A percentile compares a stretch with the other conserved stretches of the same genome.
Evolutionary conservation across 2,329 filamentous ascomycete genomes (phyloP).

Genomic region (Coleophoma eucalyptorum): DNA sequence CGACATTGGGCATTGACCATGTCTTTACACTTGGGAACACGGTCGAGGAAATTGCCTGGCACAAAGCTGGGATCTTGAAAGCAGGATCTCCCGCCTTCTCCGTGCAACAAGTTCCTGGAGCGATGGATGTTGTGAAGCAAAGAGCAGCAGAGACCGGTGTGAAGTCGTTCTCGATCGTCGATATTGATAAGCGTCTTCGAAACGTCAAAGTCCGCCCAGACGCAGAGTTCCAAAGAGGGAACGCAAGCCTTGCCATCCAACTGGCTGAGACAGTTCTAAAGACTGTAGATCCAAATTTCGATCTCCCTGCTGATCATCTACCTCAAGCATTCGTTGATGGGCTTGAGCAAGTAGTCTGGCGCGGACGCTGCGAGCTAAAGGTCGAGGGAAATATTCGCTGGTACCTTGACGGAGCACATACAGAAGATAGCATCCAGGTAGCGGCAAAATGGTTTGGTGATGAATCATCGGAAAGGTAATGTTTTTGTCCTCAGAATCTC

Average conservation of each 20-base stretch:
- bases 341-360: slow-evolving; percentile 70
- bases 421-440: slow-evolving; percentile 79
- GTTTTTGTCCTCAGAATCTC: slow-evolving; percentile 7
- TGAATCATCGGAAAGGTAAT: slow-evolving; percentile 32
- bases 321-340: slow-evolving; percentile 66
- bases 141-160: slow-evolving; percentile 50
- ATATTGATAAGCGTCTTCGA: slow-evolving; percentile 40
- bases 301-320: slow-evolving; percentile 32
- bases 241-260: slow-evolving; percentile 47
- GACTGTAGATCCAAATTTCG: slow-evolving; percentile 33
- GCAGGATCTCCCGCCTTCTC: slow-evolving; percentile 55
- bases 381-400: slow-evolving; percentile 61
- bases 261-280: slow-evolving; percentile 46
- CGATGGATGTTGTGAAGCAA: slow-evolving; percentile 38
- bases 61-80: slow-evolving; percentile 70
- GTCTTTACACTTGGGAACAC: slow-evolving; percentile 56
- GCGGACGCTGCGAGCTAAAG: slow-evolving; percentile 72
- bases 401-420: slow-evolving; percentile 94
- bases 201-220: slow-evolving; percentile 44
- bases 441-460: slow-evolving; percentile 78
- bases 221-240: slow-evolving; percentile 55
- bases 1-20: slow-evolving; percentile 64
- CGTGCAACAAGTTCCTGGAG: slow-evolving; percentile 43
- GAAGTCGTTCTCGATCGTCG: slow-evolving; percentile 38
- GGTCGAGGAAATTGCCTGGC: slow-evolving; percentile 64